Percentiles rank a stretch among this genome's conserved stretches.
Evolutionary conservation across 1,284 basidiomycete species (phyloP).

Genomic region (Leccinum brunneo-olivaceum): DNA sequence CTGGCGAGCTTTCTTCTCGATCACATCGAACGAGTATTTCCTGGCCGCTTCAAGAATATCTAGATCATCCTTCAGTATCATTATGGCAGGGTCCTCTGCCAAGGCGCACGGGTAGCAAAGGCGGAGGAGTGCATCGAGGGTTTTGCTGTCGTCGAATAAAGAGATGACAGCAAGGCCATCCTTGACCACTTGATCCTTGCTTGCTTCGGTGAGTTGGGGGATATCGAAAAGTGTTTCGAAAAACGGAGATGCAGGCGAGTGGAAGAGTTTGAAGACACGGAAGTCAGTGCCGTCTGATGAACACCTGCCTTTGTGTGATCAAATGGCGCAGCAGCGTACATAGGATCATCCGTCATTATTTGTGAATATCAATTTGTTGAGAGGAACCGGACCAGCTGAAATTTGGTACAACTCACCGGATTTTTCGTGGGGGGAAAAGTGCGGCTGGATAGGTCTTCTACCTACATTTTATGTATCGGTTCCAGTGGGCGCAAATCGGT

Average conservation of each 20-base stretch:
- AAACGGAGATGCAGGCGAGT: constrained; percentile 30
- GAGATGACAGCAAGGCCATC: constrained; percentile 20
- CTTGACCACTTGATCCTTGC: constrained; percentile 10
- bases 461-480: too few species aligned
- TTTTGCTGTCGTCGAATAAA: constrained; percentile 14
- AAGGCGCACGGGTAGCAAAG: constrained; percentile 25
- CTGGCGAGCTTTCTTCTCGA: constrained; percentile 14
- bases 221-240: constrained; percentile 39
- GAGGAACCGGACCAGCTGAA: too few species aligned
- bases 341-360: constrained; percentile 1
- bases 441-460: too few species aligned
- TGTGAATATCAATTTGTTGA: background rate
- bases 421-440: too few species aligned
- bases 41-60: constrained; percentile 15
- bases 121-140: constrained; percentile 16
- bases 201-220: constrained; percentile 30
- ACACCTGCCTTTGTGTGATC: constrained; percentile 23
- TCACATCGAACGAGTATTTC: constrained; percentile 16
- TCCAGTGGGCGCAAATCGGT: too few species aligned
- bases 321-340: constrained; percentile 18
- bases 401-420: background rate
- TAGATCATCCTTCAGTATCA: constrained; percentile 8
- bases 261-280: constrained; percentile 34
- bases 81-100: constrained; percentile 17
- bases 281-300: constrained; percentile 36